Evolutionary conservation across 352 stramenopile species (phyloP), one percentile per base, ranked within the genome.

Genomic region (Pythium periplocum): DNA sequence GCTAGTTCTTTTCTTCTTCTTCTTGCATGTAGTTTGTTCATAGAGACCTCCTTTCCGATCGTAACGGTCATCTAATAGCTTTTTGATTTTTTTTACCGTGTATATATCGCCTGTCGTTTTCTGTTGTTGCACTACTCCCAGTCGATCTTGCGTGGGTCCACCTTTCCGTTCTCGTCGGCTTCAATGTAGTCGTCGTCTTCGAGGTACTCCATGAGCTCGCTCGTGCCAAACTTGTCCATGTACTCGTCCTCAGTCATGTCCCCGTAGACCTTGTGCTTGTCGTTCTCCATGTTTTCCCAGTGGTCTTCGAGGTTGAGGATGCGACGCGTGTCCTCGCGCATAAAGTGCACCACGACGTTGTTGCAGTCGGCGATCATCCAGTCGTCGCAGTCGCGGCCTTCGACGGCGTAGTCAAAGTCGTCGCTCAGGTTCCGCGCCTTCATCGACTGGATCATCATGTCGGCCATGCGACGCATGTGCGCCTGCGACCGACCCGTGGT

Each of bases 351-450:
- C 34, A 96, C 87, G 51, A 96, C 79, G 60, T 86, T 95, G 57
- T 88, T 90, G 69, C 86, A 93, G 60, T 96, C 87, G 33, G 87
- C 84, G 58, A 96, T 95, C 86, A 96, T 96, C 87, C 87, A 96
- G 73, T 96, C 87, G 61, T 96, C 87, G 48, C 82, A 93, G 57
- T 96, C 83, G 42, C 86, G 83, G 8, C 87, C 87, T 71, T 96
- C 87, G 37, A 94, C 87, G 17, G 55, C 55, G 59, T 93, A 93
- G 49, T 86, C 77, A 49, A 93, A 90, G 30, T 90, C 77, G 56
- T 93, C 79, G 9, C 77, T 55, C 10, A 91, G 47, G 2, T 77
- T 42, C 6, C 85, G 59, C 11, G 67, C 81, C 52, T 86, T 88
- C 74, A 96, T 83, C 4, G 86, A 93, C 45, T 83, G 71, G 48